phyloP scores from a whole-genome alignment of 305 asterid genomes.

The Rubia balearica region DNA sequence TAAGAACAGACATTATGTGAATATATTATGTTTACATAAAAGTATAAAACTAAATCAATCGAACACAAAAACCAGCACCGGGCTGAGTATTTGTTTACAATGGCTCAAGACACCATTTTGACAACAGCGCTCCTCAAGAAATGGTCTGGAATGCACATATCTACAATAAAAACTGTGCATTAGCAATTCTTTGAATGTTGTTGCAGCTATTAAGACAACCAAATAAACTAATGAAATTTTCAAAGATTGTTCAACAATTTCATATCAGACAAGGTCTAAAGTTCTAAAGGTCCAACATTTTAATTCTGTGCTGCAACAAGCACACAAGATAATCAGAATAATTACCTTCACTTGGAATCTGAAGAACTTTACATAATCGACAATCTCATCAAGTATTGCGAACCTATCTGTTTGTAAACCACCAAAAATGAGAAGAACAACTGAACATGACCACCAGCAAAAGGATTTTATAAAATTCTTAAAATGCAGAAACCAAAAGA shows the following conservation, averaged over 20 bases:
- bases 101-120: too few species aligned
- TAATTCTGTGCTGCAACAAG: conserved; percentile 2
- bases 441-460: neutral
- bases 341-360: conserved; percentile 94
- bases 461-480: neutral
- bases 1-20: too few species aligned
- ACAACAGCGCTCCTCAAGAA: too few species aligned
- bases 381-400: conserved; percentile 93
- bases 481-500: neutral
- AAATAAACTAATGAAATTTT: neutral
- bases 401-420: conserved; percentile 84
- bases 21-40: too few species aligned
- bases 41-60: too few species aligned
- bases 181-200: neutral
- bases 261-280: neutral
- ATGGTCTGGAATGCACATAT: neutral
- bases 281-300: neutral
- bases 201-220: neutral
- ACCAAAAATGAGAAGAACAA: conserved; percentile 3
- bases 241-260: neutral
- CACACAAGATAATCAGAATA: conserved; percentile 1
- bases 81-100: too few species aligned
- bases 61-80: too few species aligned
- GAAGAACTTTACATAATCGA: conserved; percentile 93
- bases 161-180: neutral